These are phyloP conservation scores for Pseudoperonospora humuli DNA, from an alignment of 352 stramenopile genomes.

Conservation along the genomic window DNA sequence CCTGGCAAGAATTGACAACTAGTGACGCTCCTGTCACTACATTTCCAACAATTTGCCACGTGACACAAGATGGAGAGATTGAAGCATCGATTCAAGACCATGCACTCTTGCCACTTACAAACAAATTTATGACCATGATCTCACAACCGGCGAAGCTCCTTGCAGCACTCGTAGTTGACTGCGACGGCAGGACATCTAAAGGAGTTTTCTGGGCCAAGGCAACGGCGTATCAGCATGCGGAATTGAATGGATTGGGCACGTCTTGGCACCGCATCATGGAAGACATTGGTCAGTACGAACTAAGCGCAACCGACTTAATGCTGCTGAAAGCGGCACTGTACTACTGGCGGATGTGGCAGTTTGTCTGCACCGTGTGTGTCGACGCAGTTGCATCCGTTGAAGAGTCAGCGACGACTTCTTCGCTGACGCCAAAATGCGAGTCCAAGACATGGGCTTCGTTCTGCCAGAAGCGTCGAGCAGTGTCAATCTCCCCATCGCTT, in stretches of 20 bases:
- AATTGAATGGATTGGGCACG: conserved; percentile 22
- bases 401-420: conserved; percentile 14
- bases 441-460: conserved; percentile 5
- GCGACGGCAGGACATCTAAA: conserved; percentile 14
- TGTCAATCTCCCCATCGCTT: conserved; percentile 25
- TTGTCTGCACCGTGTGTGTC: conserved; percentile 33
- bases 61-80: conserved; percentile 9
- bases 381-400: conserved; percentile 32
- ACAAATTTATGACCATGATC: conserved; percentile 43
- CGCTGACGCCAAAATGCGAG: conserved; percentile 4
- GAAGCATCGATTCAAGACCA: conserved; percentile 3
- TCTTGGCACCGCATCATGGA: conserved; percentile 28
- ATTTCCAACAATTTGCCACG: conserved; percentile 6
- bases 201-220: conserved; percentile 28
- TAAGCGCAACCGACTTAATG: conserved; percentile 30
- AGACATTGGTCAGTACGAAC: conserved; percentile 12
- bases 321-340: conserved; percentile 51
- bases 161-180: conserved; percentile 29
- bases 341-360: conserved; percentile 53
- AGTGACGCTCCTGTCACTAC: conserved; percentile 2
- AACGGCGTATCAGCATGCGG: conserved; percentile 23
- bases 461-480: conserved; percentile 21
- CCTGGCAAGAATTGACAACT: conserved; percentile 16
- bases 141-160: conserved; percentile 41
- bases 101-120: conserved; percentile 29